phyloP scores from a whole-genome alignment of 2,329 filamentous ascomycete genomes.

The Thielaviopsis cerberus region DNA sequence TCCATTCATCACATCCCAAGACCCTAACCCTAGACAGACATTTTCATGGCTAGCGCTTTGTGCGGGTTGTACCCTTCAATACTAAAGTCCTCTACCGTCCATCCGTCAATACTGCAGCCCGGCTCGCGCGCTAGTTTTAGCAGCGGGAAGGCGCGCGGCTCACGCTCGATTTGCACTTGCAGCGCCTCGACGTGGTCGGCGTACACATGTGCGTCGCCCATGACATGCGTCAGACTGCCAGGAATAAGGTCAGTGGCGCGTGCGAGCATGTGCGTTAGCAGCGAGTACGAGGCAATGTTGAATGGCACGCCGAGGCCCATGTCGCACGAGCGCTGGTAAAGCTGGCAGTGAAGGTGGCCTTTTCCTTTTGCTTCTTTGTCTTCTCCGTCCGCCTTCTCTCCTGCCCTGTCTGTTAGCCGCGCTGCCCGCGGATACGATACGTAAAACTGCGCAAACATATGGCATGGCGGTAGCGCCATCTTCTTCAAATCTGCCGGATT shows the following conservation, averaged over 20 bases:
- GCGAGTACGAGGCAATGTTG: slow-evolving; percentile 88
- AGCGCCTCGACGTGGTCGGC: slow-evolving; percentile 80
- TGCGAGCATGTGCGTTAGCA: slow-evolving; percentile 89
- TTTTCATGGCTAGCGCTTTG: slow-evolving; percentile 91
- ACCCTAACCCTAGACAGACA: slow-evolving; percentile 51
- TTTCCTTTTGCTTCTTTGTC: slow-evolving; percentile 28
- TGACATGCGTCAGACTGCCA: slow-evolving; percentile 77
- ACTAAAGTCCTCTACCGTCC: slow-evolving; percentile 73
- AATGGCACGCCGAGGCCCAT: slow-evolving; percentile 96
- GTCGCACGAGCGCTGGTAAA: slow-evolving; percentile 90
- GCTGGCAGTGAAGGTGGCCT: slow-evolving; percentile 61
- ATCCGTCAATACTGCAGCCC: slow-evolving; percentile 69
- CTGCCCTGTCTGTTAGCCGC: neutral
- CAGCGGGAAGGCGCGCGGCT: slow-evolving; percentile 64
- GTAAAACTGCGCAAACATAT: slow-evolving; percentile 97
- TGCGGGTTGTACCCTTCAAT: slow-evolving; percentile 80
- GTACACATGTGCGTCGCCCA: slow-evolving; percentile 98
- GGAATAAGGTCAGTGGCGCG: slow-evolving; percentile 70
- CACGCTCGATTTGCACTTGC: slow-evolving; percentile 57
- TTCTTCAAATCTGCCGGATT: slow-evolving; percentile 70
- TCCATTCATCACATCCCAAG: neutral
- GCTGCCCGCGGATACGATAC: slow-evolving; percentile 47
- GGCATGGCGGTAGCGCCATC: slow-evolving; percentile 87
- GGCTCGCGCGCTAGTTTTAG: slow-evolving; percentile 51
- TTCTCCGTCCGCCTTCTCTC: slow-evolving; percentile 2